These are phyloP conservation scores for Debaryomyces hansenii DNA, from an alignment of 805 yeast genomes.

Conservation along the genomic window DNA sequence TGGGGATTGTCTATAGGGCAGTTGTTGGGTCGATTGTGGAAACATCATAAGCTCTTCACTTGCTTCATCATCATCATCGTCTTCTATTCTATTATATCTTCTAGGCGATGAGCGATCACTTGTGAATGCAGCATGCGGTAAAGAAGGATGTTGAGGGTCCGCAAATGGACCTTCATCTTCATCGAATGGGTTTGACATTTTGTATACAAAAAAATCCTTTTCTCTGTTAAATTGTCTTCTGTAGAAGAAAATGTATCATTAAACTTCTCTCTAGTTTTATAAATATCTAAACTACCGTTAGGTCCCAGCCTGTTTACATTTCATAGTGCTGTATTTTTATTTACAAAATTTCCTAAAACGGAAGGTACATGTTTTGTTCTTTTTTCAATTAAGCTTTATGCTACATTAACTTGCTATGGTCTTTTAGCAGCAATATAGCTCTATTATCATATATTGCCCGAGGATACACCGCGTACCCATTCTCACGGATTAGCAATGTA, in stretches of 20 bases:
- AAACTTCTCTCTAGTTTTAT: neutral
- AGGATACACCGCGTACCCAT: too few relatives aligned
- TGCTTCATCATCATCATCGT: conserved; percentile 22
- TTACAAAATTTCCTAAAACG: conserved; percentile 19
- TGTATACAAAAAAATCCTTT: neutral
- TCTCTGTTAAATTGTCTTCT: neutral
- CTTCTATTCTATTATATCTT: conserved; percentile 24
- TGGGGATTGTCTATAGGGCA: conserved; percentile 38
- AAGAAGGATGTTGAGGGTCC: conserved; percentile 27
- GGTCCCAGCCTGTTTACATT: conserved; percentile 7
- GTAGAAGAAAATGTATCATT: neutral
- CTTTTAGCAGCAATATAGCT: too few relatives aligned
- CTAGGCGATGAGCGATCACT: conserved; percentile 38
- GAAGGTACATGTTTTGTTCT: conserved; percentile 6
- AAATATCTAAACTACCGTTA: conserved; percentile 1
- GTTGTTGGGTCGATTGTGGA: conserved; percentile 25
- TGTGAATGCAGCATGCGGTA: conserved; percentile 41
- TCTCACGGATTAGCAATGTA: too few relatives aligned
- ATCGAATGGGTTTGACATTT: conserved; percentile 34
- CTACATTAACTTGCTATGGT: too few relatives aligned
- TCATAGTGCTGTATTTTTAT: conserved; percentile 2
- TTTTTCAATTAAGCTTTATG: neutral
- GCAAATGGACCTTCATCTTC: conserved; percentile 33
- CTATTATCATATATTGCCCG: too few relatives aligned
- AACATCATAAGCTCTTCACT: conserved; percentile 29